Evolutionary conservation across 768 basidiomycete genomes (phyloP), one percentile per base, ranked within the genome.

Genomic region (Boletus patriciae): DNA sequence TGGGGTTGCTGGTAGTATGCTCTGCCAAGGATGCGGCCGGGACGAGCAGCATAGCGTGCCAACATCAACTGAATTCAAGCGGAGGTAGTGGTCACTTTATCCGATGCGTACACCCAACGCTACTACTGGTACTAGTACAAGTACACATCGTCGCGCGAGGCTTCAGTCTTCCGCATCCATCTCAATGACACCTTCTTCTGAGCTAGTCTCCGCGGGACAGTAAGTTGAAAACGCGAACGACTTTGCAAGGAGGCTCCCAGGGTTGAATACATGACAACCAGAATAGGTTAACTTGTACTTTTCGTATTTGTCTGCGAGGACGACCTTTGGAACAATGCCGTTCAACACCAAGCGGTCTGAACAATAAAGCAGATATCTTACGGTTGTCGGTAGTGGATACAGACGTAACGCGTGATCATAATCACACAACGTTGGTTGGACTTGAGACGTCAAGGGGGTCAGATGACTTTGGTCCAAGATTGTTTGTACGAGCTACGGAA

Each of bases 251-350:
- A 98, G 98, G 48, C 88, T 86, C 19, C 97, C 95, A 0, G 97
- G 97, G 70, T 99, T 99, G 80, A 98, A 94, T 27, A 98, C 97
- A 73, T 98, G 97, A 65, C 97, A 98, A 12, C 94, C 94, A 56
- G 95, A 94, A 70, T 99, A 99, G 1, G 95, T 98, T 61, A 97
- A 79, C 65, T 97, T 93, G 71, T 93, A 99, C 46, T 90, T 84
- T 69, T 97, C 95, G 67, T 98, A 97, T 73, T 89, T 94, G 75
- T 99, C 97, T 2, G 97, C 97, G 13, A 99, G 82, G 33, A 98
- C 80, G 19, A 98, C 79, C 94, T 97, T 59, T 18, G 27, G 40
- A 33, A 52, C 4, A 25, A 45, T 33, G 21, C 33, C 16, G 29
- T 46, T 68, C 52, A 71, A 52, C 23, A 23, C 4, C 9, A 12